Conservation (phyloP, 306 rosid species). For the Quillaja saponaria region DNA sequence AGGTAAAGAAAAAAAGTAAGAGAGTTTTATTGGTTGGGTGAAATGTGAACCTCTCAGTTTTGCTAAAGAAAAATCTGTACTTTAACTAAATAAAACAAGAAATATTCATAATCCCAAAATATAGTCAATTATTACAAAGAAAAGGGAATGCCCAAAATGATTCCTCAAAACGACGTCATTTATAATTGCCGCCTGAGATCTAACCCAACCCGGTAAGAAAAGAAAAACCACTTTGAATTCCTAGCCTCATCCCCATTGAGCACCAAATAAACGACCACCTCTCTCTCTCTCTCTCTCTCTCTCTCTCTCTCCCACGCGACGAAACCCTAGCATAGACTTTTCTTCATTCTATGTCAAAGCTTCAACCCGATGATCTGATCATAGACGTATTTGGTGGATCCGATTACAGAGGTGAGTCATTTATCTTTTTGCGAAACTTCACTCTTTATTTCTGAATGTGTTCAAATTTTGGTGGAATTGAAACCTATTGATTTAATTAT, state of each 20-base stretch:
- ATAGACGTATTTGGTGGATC: slow-evolving; percentile 21
- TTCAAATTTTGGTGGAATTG: neutral
- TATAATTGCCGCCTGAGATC: slow-evolving; percentile 19
- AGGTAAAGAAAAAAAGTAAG: too few relatives aligned
- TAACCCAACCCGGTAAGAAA: neutral
- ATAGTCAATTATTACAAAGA: too few relatives aligned
- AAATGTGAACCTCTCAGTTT: too few relatives aligned
- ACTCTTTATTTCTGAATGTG: neutral
- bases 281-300: too few relatives aligned
- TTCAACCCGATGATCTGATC: slow-evolving; percentile 36
- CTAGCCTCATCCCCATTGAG: slow-evolving; percentile 33
- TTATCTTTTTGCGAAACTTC: neutral
- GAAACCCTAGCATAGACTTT: slow-evolving; percentile 54
- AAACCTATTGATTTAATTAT: slow-evolving; percentile 8
- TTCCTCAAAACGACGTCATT: slow-evolving; percentile 47
- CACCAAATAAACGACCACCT: slow-evolving; percentile 23
- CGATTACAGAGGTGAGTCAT: slow-evolving; percentile 33
- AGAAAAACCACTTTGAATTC: slow-evolving; percentile 25
- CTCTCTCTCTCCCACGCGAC: slow-evolving; percentile 11
- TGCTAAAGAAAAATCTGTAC: too few relatives aligned
- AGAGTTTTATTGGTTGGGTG: too few relatives aligned
- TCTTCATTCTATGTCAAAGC: slow-evolving; percentile 12
- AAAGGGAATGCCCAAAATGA: neutral
- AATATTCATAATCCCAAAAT: too few relatives aligned
- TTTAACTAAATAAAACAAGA: too few relatives aligned